Percentiles rank a stretch among this genome's conserved stretches.
These are phyloP conservation scores for Ophiostoma angusticollis DNA, from an alignment of 2,329 filamentous ascomycete genomes.

Conservation along the genomic window DNA sequence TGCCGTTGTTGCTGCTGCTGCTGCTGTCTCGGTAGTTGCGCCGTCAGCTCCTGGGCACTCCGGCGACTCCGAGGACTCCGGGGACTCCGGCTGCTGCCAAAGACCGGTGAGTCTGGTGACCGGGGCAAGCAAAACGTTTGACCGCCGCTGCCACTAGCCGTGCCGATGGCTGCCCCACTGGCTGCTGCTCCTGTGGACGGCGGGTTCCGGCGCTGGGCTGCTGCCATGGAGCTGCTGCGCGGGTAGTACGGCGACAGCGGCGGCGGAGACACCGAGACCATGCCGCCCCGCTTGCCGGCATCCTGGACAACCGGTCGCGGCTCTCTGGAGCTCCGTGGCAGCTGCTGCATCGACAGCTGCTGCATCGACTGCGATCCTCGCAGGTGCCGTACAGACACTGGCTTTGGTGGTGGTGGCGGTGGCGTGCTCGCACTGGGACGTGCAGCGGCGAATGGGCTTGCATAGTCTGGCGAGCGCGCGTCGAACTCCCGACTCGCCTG, in stretches of 20 bases:
- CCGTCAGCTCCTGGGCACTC: too few relatives aligned
- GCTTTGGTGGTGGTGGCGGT: background rate
- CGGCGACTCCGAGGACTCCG: too few relatives aligned
- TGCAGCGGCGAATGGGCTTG: too few relatives aligned
- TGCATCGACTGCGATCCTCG: slow-evolving; percentile 7
- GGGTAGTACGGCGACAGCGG: background rate
- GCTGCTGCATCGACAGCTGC: slow-evolving; percentile 9
- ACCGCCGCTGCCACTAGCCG: too few relatives aligned
- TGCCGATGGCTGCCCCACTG: too few relatives aligned
- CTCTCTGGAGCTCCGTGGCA: slow-evolving; percentile 3
- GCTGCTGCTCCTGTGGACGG: background rate
- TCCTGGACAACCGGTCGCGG: background rate
- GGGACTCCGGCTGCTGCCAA: too few relatives aligned
- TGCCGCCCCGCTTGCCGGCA: too few relatives aligned
- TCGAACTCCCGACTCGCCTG: background rate
- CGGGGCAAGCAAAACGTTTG: too few relatives aligned
- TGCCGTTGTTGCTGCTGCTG: too few relatives aligned
- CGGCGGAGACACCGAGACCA: background rate
- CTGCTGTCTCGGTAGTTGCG: too few relatives aligned
- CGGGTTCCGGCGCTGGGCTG: background rate
- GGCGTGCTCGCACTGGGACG: too few relatives aligned
- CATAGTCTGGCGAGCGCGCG: background rate
- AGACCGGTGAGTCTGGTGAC: too few relatives aligned
- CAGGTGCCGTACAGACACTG: background rate
- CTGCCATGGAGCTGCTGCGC: slow-evolving; percentile 3